Conservation (phyloP, 176 grass and related monocot species). For the Ensete glaucum region DNA sequence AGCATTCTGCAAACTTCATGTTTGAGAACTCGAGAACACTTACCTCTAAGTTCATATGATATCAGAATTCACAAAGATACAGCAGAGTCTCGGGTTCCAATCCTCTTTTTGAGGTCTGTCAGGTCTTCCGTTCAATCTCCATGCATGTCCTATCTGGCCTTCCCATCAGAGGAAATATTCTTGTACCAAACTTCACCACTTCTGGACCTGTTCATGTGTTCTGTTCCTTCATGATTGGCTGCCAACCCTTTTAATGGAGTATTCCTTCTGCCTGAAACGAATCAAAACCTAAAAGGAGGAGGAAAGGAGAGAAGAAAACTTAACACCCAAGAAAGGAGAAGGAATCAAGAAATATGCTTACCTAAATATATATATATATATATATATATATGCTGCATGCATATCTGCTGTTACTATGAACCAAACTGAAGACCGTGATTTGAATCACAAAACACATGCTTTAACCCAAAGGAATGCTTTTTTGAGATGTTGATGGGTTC, state of each 20-base stretch:
- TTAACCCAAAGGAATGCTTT: background rate
- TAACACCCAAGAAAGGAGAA: no score
- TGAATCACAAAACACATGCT: no score
- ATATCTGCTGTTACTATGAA: no score
- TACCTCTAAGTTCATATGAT: no score
- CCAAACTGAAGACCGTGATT: no score
- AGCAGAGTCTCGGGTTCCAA: no score
- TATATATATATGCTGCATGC: no score
- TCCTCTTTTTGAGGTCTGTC: background rate
- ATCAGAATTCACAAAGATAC: no score
- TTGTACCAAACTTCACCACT: conserved; percentile 8
- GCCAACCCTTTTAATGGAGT: conserved; percentile 1
- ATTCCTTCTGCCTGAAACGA: background rate
- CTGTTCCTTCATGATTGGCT: background rate
- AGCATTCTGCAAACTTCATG: no score
- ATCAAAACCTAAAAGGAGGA: background rate
- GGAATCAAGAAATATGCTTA: no score
- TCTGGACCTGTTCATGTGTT: conserved; percentile 1
- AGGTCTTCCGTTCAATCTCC: background rate
- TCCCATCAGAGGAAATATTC: background rate
- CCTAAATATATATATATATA: no score
- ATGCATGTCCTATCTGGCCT: background rate
- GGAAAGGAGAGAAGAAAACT: background rate
- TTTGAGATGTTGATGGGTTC: background rate
- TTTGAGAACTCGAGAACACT: no score